Base-by-base conservation (phyloP, 2,329 filamentous ascomycete genomes). In the Aspergillus glaucus region DNA sequence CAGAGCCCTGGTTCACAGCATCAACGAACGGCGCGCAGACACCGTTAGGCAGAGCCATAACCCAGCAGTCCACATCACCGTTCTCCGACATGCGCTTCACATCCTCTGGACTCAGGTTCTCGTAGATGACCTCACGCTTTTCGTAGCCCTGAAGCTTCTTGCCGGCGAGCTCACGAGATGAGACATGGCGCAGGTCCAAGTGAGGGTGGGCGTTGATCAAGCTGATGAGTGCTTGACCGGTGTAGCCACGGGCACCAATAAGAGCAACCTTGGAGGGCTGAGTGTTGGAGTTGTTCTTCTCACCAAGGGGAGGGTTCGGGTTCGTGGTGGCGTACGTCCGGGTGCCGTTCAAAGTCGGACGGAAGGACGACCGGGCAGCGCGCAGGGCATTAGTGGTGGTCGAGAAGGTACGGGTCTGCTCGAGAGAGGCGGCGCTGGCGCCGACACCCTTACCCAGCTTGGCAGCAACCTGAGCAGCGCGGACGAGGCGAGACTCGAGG, bases 11-110 rank as follows among this genome's bases (percentile, higher is more conserved):
- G 59, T 91, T 81, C 46, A 97, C 81, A 6, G 92, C 92, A 55
- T 97, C 88, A 8, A 97, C 86, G 59, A 86, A 98, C 0, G 93
- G 91, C 73, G 90, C 87, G 81, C 89, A 96, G 44, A 95, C 89
- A 52, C 88, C 88, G 64, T 97, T 98, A 41, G 92, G 93, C 26
- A 97, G 82, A 32, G 93, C 93, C 88, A 97, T 93, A 41, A 97
- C 88, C 91, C 91, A 97, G 73, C 88, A 93, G 74, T 97, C 92
- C 44, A 97, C 84, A 62, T 91, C 82, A 45, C 87, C 87, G 28
- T 85, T 82, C 66, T 87, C 84, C 54, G 93, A 88, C 81, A 97
- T 88, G 50, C 84, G 79, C 54, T 84, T 82, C 10, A 95, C 85
- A 58, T 97, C 92, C 56, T 97, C 92, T 6, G 89, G 81, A 48